phyloP scores from a whole-genome alignment of 768 basidiomycete species.

The Chalciporus piperatus region DNA sequence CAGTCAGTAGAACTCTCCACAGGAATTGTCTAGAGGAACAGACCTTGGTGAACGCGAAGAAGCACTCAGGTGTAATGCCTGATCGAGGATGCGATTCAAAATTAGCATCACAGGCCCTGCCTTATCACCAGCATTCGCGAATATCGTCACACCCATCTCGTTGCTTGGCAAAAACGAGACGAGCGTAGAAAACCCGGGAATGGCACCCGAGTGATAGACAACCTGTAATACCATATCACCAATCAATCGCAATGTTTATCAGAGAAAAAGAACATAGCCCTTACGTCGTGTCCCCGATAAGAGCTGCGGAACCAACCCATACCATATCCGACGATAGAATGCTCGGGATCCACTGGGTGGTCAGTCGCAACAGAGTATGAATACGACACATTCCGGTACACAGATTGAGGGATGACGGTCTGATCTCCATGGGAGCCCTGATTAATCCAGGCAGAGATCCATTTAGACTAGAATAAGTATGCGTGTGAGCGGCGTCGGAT shows the following conservation, averaged over 20 bases:
- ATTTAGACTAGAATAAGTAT: slow-evolving; percentile 32
- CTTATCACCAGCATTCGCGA: slow-evolving; percentile 31
- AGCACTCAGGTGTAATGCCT: slow-evolving; percentile 12
- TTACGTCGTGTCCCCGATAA: slow-evolving; percentile 41
- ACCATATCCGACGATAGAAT: slow-evolving; percentile 38
- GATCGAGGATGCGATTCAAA: slow-evolving; percentile 22
- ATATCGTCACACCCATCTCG: slow-evolving; percentile 34
- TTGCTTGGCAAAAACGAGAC: slow-evolving; percentile 36
- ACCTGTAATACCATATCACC: slow-evolving; percentile 23
- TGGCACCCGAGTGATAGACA: slow-evolving; percentile 32
- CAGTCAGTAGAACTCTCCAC: neutral
- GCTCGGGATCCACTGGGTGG: slow-evolving; percentile 9
- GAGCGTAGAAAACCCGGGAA: slow-evolving; percentile 33
- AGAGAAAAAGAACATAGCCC: neutral
- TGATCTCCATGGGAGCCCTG: slow-evolving; percentile 30
- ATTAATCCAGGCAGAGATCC: slow-evolving; percentile 37
- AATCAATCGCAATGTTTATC: neutral
- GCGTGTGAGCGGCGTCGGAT: neutral
- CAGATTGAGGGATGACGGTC: slow-evolving; percentile 32
- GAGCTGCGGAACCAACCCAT: slow-evolving; percentile 42
- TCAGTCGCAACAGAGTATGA: slow-evolving; percentile 26
- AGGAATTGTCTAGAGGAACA: neutral
- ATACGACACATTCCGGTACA: slow-evolving; percentile 31
- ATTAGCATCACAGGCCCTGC: slow-evolving; percentile 7
- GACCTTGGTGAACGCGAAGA: slow-evolving; percentile 3